Evolutionary conservation across 1,284 basidiomycete genomes (phyloP).

Genomic region (Lignosus rhinocerotis): DNA sequence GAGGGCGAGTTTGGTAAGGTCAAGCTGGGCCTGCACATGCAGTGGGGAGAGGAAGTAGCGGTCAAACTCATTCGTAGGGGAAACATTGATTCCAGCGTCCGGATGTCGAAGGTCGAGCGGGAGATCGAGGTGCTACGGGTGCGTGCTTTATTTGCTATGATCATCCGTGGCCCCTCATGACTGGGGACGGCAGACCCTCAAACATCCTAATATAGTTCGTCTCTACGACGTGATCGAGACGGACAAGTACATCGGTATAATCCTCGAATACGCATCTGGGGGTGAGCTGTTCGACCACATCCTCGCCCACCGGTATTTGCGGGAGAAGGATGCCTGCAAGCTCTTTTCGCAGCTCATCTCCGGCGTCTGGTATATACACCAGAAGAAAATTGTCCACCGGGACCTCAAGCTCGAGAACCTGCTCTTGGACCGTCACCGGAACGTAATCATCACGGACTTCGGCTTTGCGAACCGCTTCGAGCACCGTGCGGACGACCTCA

Average conservation of each 20-base stretch:
- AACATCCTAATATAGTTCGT: constrained; percentile 98
- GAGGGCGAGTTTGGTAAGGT: constrained; percentile 99
- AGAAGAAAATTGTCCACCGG: constrained; percentile 98
- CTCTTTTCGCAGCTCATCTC: constrained; percentile 99
- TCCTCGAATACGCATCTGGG: constrained; percentile 97
- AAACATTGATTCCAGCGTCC: constrained; percentile 84
- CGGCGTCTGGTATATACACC: constrained; percentile 98
- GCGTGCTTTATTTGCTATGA: constrained; percentile 34
- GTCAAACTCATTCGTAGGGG: constrained; percentile 97
- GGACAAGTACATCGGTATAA: constrained; percentile 99
- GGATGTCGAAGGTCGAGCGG: constrained; percentile 94
- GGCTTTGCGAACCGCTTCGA: constrained; percentile 99
- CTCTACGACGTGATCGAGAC: constrained; percentile 99
- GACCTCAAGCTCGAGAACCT: constrained; percentile 99
- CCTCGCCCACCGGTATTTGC: constrained; percentile 95
- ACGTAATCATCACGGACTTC: constrained; percentile 99
- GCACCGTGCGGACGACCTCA: constrained; percentile 88
- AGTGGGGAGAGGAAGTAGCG: constrained; percentile 98
- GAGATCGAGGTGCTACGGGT: constrained; percentile 98
- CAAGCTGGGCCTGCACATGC: constrained; percentile 92
- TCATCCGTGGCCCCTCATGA: constrained; percentile 11
- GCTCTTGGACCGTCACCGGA: constrained; percentile 94
- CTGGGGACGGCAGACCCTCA: constrained; percentile 66
- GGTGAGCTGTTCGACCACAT: constrained; percentile 99
- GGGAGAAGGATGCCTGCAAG: constrained; percentile 93